Evolutionary conservation across 352 stramenopile species (phyloP), one percentile per base, ranked within the genome.

Genomic region (Phytopythium litorale): DNA sequence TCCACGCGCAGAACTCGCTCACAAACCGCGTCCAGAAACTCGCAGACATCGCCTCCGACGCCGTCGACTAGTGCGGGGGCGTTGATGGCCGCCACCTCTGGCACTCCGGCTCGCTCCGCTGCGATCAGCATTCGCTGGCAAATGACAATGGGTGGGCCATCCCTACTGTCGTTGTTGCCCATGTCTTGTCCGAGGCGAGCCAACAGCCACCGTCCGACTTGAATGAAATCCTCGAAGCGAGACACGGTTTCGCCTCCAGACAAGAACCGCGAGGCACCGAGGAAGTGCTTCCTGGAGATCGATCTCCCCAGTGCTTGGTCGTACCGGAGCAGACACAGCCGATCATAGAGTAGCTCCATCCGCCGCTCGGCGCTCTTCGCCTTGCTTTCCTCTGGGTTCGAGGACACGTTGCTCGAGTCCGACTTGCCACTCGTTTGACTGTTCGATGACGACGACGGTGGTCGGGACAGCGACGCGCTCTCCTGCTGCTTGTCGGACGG

Each of bases 281-380:
- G 61, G 56, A 91, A 91, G 57, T 91, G 72, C 13, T 76, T 78
- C 30, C 60, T 66, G 25, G 63, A 76, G 42, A 93, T 69, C 28
- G 63, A 50, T 28, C 73, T 81, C 4, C 67, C 67, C 1, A 92
- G 67, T 19, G 62, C 57, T 48, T 72, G 59, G 23, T 87, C 70
- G 48, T 77, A 79, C 4, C 54, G 59, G 23, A 92, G 71, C 1
- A 94, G 67, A 53, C 69, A 79, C 15, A 94, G 64, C 2, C 70
- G 78, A n/a, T 92, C 85, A 40, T 87, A 89, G 51, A 92, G 56
- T 12, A 87, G 28, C 50, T 94, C 85, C 79, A 90, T 92, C 8
- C 67, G 66, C 19, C 58, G 59, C 23, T 84, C 71, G 3, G 71
- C 68, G 13, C 78, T 70, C 55, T 71, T 78, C 9, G 62, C 63